Percentiles rank a stretch among this genome's conserved stretches.
Evolutionary conservation across 2,329 filamentous ascomycete species (phyloP).

Genomic region (Pleomassaria siparia): DNA sequence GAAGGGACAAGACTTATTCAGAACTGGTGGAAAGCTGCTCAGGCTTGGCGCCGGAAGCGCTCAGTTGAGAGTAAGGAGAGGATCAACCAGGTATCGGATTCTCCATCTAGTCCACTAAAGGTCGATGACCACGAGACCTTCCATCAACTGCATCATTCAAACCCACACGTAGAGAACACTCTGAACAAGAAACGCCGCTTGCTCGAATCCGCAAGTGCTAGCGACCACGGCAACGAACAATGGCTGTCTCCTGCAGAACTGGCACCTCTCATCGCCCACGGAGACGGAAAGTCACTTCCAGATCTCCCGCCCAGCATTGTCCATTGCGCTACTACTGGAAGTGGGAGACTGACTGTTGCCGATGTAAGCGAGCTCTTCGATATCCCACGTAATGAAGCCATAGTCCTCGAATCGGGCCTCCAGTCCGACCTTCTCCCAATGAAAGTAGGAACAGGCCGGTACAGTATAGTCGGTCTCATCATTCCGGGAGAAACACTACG

Average conservation of each 20-base stretch:
- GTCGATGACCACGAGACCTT: background rate
- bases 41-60: constrained; percentile 52
- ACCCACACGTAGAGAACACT: background rate
- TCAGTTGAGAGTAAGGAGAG: background rate
- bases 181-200: too few relatives aligned
- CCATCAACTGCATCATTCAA: background rate
- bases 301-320: constrained; percentile 30
- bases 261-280: constrained; percentile 30
- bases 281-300: constrained; percentile 24
- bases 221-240: background rate
- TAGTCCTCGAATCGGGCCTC: constrained; percentile 52
- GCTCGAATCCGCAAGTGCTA: background rate
- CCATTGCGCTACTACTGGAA: constrained; percentile 37
- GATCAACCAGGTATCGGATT: background rate
- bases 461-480: constrained; percentile 73
- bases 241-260: constrained; percentile 10
- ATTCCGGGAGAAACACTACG: constrained; percentile 53
- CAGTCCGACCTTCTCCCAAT: constrained; percentile 44
- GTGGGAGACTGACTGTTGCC: constrained; percentile 39
- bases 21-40: constrained; percentile 74
- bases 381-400: constrained; percentile 37
- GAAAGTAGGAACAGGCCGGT: constrained; percentile 58
- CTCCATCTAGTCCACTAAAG: background rate
- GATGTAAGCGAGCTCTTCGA: constrained; percentile 41
- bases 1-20: constrained; percentile 64